Conservation (phyloP, 2,329 filamentous ascomycete species). For the Phaeosphaeria sp. region DNA sequence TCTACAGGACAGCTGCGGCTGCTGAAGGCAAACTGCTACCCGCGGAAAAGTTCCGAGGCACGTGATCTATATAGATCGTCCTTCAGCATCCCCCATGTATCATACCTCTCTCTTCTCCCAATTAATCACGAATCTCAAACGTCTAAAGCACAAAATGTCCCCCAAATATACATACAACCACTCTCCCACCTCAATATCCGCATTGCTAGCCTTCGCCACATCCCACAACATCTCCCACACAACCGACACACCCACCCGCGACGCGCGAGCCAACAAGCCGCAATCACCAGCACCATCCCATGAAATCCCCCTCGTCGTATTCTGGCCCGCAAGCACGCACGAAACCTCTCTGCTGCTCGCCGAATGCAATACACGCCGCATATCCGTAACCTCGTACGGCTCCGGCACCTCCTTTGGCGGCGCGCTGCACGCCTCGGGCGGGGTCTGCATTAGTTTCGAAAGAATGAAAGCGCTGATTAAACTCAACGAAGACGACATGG, state of each 20-base stretch:
- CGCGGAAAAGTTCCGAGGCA: background rate
- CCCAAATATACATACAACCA: slow-evolving; percentile 21
- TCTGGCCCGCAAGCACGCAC: slow-evolving; percentile 77
- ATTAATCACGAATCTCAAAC: background rate
- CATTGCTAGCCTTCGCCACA: slow-evolving; percentile 2
- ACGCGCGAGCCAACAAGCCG: slow-evolving; percentile 27
- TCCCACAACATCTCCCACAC: slow-evolving; percentile 16
- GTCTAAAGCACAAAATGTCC: background rate
- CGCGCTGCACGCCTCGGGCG: slow-evolving; percentile 81
- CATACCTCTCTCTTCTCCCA: background rate
- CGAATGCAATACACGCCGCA: slow-evolving; percentile 76
- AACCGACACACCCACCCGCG: slow-evolving; percentile 8
- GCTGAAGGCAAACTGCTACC: background rate
- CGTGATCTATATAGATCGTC: background rate
- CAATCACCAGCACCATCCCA: slow-evolving; percentile 30
- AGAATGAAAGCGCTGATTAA: slow-evolving; percentile 66
- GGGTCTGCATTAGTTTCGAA: slow-evolving; percentile 83
- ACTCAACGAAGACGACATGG: slow-evolving; percentile 66
- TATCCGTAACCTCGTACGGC: slow-evolving; percentile 85
- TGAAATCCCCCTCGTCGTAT: slow-evolving; percentile 62
- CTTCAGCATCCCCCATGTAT: background rate
- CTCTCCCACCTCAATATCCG: slow-evolving; percentile 10
- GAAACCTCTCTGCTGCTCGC: slow-evolving; percentile 83
- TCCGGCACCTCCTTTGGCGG: slow-evolving; percentile 90
- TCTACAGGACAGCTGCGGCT: background rate